A percentile compares a stretch with the other conserved stretches of the same genome.
phyloP scores from a whole-genome alignment of 495 filamentous ascomycete genomes.

The Sabuloglossum arenarium region DNA sequence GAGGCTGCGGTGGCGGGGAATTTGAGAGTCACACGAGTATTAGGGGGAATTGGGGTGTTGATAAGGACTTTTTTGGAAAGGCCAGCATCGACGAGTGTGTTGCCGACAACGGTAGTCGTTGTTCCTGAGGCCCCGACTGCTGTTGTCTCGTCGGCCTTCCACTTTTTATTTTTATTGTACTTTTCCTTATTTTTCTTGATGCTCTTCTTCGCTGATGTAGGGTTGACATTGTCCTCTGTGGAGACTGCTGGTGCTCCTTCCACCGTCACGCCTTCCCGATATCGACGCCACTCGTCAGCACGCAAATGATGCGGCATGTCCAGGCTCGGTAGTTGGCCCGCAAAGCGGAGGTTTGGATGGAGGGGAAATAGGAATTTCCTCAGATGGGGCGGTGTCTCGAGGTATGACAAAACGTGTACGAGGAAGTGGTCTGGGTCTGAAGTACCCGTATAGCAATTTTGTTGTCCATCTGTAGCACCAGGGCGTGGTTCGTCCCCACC shows the following conservation, averaged over 20 bases:
- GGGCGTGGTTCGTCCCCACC: constrained; percentile 17
- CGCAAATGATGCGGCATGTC: constrained; percentile 62
- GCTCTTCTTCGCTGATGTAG: background rate
- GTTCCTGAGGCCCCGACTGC: background rate
- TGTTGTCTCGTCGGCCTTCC: too few species aligned
- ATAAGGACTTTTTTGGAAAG: constrained; percentile 30
- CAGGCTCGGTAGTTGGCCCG: constrained; percentile 43
- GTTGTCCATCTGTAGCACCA: background rate
- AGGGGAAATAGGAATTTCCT: constrained; percentile 43
- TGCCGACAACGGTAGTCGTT: background rate
- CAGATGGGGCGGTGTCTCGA: constrained; percentile 59
- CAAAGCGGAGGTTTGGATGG: constrained; percentile 44
- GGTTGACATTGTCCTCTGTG: background rate
- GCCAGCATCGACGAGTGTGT: constrained; percentile 39
- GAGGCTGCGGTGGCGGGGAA: constrained; percentile 21
- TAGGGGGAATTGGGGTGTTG: constrained; percentile 28
- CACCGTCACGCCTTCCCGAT: constrained; percentile 42
- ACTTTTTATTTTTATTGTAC: constrained; percentile 8
- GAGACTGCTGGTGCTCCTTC: background rate
- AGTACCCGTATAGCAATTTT: constrained; percentile 33
- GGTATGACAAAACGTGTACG: constrained; percentile 46
- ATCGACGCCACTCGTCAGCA: constrained; percentile 41
- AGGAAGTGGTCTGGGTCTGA: constrained; percentile 49
- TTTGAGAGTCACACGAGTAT: constrained; percentile 44
- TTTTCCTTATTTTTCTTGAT: background rate